Percentiles rank a stretch among this genome's conserved stretches.
Conservation (phyloP, 352 stramenopile species). For the Phytophthora capsici region DNA sequence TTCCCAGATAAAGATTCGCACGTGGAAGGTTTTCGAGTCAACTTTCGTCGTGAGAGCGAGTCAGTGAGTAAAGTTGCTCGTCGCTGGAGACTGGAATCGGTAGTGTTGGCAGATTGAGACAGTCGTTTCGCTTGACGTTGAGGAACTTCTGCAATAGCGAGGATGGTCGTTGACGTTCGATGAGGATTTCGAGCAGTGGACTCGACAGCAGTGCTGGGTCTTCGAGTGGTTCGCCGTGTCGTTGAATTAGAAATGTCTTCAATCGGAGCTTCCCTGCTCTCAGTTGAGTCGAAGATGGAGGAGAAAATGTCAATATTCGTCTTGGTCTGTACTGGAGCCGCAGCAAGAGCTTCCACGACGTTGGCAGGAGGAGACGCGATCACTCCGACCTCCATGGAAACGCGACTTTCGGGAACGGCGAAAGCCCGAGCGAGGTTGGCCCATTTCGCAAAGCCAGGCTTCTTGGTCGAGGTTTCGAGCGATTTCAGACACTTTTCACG, state of each 20-base stretch:
- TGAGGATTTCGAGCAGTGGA: slow-evolving; percentile 9
- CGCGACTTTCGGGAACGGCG: slow-evolving; percentile 13
- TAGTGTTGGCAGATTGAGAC: slow-evolving; percentile 17
- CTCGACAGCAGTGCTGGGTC: neutral
- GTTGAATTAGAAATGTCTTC: neutral
- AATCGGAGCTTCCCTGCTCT: neutral
- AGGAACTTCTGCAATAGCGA: slow-evolving; percentile 28
- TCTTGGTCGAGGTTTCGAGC: slow-evolving; percentile 31
- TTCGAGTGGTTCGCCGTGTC: slow-evolving; percentile 10
- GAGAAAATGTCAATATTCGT: slow-evolving; percentile 60
- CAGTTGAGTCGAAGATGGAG: slow-evolving; percentile 25
- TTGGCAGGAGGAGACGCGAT: slow-evolving; percentile 20
- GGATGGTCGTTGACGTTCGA: slow-evolving; percentile 16
- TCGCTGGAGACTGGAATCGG: slow-evolving; percentile 10
- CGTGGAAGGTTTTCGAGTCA: slow-evolving; percentile 16
- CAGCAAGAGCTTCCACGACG: slow-evolving; percentile 19
- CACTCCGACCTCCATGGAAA: slow-evolving; percentile 35
- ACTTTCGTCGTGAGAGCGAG: slow-evolving; percentile 28
- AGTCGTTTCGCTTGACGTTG: slow-evolving; percentile 18
- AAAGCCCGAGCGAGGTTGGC: slow-evolving; percentile 50
- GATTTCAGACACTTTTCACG: slow-evolving; percentile 48
- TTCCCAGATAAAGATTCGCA: slow-evolving; percentile 11
- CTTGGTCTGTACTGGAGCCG: slow-evolving; percentile 36
- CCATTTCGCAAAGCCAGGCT: slow-evolving; percentile 50
- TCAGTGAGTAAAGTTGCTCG: slow-evolving; percentile 31